Percentiles rank a stretch among this genome's conserved stretches.
Conservation (phyloP, 1,139 yeast species). For the Blastobotrys proliferans region DNA sequence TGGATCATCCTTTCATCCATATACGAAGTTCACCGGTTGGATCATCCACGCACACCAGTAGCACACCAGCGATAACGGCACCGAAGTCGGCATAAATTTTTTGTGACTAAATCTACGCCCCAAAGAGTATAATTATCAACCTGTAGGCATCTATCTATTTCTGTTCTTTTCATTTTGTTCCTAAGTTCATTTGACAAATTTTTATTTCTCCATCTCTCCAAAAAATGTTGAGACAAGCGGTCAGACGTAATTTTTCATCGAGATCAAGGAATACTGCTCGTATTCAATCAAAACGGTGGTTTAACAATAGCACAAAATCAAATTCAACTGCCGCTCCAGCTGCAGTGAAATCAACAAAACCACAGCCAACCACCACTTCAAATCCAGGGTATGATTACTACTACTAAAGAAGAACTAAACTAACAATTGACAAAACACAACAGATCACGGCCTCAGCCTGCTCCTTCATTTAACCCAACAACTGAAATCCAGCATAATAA, state of each 20-base stretch:
- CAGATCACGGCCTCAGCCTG: constrained; percentile 44
- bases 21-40: no score
- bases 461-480: constrained; percentile 45
- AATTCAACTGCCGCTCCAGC: constrained; percentile 5
- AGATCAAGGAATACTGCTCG: constrained; percentile 6
- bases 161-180: no score
- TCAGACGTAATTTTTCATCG: constrained; percentile 6
- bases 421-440: not conserved
- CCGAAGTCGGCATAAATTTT: not conserved
- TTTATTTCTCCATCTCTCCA: no score
- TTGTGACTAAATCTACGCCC: no score
- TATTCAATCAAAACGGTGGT: constrained; percentile 5
- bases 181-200: no score
- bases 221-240: constrained; percentile 15
- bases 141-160: no score
- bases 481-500: constrained; percentile 12
- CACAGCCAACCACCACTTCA: constrained; percentile 3
- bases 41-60: no score
- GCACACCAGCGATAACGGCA: constrained; percentile 6
- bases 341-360: constrained; percentile 3
- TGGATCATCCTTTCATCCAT: no score
- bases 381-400: constrained; percentile 7
- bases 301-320: constrained; percentile 7
- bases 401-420: not conserved
- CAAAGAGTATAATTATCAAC: no score